Percentiles rank a stretch among this genome's conserved stretches.
phyloP scores from a whole-genome alignment of 2,329 filamentous ascomycete species.

The Alternaria infectoria region DNA sequence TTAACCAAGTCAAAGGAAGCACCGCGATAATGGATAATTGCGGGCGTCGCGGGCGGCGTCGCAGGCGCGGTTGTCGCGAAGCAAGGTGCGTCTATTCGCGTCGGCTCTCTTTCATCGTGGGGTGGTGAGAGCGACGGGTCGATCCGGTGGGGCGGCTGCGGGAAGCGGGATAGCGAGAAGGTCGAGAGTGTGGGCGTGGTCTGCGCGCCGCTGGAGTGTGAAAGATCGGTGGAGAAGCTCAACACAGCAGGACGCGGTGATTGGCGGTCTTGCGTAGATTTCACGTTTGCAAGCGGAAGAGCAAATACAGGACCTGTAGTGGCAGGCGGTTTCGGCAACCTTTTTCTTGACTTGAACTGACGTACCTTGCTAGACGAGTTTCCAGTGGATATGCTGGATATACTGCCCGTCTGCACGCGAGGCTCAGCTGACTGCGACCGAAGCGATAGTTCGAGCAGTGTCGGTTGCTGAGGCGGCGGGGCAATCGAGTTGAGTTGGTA shows the following conservation, averaged over 20 bases:
- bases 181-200: conserved; percentile 24
- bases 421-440: conserved; percentile 41
- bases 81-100: conserved; percentile 27
- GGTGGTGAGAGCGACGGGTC: conserved; percentile 29
- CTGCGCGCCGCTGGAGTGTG: conserved; percentile 22
- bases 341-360: conserved; percentile 45
- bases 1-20: conserved; percentile 50
- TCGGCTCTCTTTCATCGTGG: conserved; percentile 26
- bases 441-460: conserved; percentile 23
- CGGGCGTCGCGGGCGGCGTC: conserved; percentile 47
- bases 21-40: conserved; percentile 48
- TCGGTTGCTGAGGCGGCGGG: conserved; percentile 23
- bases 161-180: conserved; percentile 47
- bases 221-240: conserved; percentile 29
- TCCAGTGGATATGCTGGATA: conserved; percentile 20
- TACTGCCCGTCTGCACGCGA: conserved; percentile 20
- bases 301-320: conserved; percentile 16
- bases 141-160: conserved; percentile 34
- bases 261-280: conserved; percentile 19
- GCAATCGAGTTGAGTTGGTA: conserved; percentile 31
- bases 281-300: conserved; percentile 24
- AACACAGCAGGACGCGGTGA: conserved; percentile 26
- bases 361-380: conserved; percentile 30
- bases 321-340: conserved; percentile 39
- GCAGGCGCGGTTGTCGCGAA: conserved; percentile 37